phyloP scores from a whole-genome alignment of 257 asterid species.

The Solanum pennellii region DNA sequence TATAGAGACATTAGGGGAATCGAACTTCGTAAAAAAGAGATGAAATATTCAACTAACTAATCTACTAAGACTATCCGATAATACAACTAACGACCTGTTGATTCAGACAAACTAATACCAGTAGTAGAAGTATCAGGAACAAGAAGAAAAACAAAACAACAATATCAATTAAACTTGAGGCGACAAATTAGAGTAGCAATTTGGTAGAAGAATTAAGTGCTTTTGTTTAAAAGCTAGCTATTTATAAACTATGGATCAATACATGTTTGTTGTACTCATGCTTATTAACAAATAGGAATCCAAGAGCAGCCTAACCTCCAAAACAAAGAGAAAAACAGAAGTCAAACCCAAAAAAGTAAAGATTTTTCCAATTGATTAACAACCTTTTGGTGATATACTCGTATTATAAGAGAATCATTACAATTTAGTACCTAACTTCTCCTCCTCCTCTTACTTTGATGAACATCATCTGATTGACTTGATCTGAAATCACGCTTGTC shows the following conservation, averaged over 20 bases:
- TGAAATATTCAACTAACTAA: no score
- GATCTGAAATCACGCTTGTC: no score
- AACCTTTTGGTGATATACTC: no score
- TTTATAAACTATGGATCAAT: background rate
- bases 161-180: no score
- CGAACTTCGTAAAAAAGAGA: rapidly evolving
- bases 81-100: background rate
- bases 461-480: no score
- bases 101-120: background rate
- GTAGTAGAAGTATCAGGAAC: background rate
- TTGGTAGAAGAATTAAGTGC: background rate
- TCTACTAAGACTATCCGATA: rapidly evolving
- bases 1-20: no score
- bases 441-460: no score
- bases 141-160: background rate
- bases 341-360: background rate
- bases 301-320: background rate
- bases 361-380: background rate
- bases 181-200: background rate
- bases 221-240: background rate
- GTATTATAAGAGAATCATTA: no score
- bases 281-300: background rate
- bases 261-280: background rate
- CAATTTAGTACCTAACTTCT: no score
- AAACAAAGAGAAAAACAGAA: background rate